Evolutionary conservation across 305 asterid genomes (phyloP), one percentile per base, ranked within the genome.

Genomic region (Ruellia speciosa): DNA sequence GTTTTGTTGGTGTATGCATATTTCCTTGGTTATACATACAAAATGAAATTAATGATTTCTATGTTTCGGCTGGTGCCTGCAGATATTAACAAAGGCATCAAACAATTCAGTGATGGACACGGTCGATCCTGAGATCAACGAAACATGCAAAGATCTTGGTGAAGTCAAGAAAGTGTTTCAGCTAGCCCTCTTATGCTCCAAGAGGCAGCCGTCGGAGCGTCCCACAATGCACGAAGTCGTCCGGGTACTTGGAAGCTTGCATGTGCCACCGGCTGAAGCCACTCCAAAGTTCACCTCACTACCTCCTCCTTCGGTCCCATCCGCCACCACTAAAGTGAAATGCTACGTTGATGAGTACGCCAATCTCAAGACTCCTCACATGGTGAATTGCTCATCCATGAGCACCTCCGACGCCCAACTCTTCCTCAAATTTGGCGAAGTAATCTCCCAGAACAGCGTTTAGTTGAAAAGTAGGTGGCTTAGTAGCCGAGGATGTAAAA

Each of bases 171-270:
- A 92, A 70, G 89, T 88, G 12, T 92, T 92, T 17, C 99, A 92
- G 68, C 97, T 92, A 5, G 96, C 96, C 1, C 96, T 92, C 14
- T 67, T 92, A 9, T 92, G 99, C 85, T 75, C 90, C 43, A 92
- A 84, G 79, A 70, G 83, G 18, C 97, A 81, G 70, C 95, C 94
- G 2, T 70, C 70, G 0, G 99, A 88, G 60, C 70, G 99, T 74
- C 99, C 99, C 6, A 78, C 87, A 0, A 92, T 88, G 99, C 96
- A 92, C 0, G 94, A 92, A 52, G 97, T 88, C 3, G 90, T 84
- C 14, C 75, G 97, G 6, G 97, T 92, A 0, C 85, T 92, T 0
- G 84, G 79, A 14, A 76, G 85, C 53, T 60, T 92, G 49, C 59
- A 69, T 41, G 84, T 86, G 0, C 63, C 69, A 47, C 86, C 88